Evolutionary conservation across 768 basidiomycete species (phyloP).

Genomic region (Lactarius deliciosus): DNA sequence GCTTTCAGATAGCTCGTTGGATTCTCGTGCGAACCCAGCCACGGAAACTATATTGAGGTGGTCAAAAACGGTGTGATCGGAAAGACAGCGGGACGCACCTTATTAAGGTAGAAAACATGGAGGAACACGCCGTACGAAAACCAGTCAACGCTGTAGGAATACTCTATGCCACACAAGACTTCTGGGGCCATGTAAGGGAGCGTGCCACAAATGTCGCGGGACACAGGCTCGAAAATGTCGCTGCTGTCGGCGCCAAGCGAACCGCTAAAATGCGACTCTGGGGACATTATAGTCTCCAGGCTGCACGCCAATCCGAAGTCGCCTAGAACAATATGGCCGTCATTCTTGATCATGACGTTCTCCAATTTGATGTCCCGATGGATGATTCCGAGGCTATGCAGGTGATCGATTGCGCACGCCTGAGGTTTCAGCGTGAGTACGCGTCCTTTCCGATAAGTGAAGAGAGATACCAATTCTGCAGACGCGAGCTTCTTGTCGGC

Average conservation of each 20-base stretch:
- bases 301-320: conserved; percentile 63
- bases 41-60: conserved; percentile 18
- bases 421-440: conserved; percentile 17
- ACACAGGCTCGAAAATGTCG: conserved; percentile 3
- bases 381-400: conserved; percentile 89
- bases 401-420: conserved; percentile 71
- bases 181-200: conserved; percentile 29
- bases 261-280: not conserved
- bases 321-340: conserved; percentile 85
- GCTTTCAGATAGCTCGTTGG: conserved; percentile 20
- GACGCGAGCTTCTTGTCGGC: conserved; percentile 35
- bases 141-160: conserved; percentile 28
- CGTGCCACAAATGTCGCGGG: conserved; percentile 22
- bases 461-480: conserved; percentile 37
- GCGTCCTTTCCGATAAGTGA: not conserved
- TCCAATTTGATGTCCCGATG: conserved; percentile 97
- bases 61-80: not conserved
- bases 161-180: conserved; percentile 17
- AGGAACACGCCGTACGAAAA: conserved; percentile 28
- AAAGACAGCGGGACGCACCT: conserved; percentile 10
- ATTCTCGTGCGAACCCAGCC: conserved; percentile 19
- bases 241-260: not conserved
- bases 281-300: conserved; percentile 7
- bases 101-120: conserved; percentile 19
- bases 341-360: conserved; percentile 87